Conservation (phyloP, 495 filamentous ascomycete species). For the Aspergillus incahuasiensis region DNA sequence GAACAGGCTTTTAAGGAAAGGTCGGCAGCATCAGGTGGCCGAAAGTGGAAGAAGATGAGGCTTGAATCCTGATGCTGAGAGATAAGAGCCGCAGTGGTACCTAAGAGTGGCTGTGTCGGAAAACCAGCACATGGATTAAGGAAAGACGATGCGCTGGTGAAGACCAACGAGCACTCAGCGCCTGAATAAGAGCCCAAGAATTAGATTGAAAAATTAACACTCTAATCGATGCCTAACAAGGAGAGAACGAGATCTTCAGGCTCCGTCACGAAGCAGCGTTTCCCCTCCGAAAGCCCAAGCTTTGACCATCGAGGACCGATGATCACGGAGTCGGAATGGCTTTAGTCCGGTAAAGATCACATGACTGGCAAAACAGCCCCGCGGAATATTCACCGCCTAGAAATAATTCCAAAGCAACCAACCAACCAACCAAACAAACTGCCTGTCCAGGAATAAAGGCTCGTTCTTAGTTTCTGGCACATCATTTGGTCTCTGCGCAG, state of each 20-base stretch:
- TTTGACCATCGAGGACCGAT: constrained; percentile 14
- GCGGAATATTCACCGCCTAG: constrained; percentile 25
- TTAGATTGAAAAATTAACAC: neutral
- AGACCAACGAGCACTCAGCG: neutral
- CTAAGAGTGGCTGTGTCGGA: neutral
- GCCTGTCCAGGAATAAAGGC: constrained; percentile 27
- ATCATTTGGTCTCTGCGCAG: constrained; percentile 1
- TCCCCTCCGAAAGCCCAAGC: constrained; percentile 17
- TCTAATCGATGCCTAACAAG: neutral
- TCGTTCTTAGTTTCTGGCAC: constrained; percentile 11
- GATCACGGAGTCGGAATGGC: constrained; percentile 21
- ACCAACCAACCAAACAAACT: constrained; percentile 32
- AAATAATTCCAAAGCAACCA: constrained; percentile 20
- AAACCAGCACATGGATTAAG: neutral
- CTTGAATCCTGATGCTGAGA: constrained; percentile 8
- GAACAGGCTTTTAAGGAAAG: constrained; percentile 5
- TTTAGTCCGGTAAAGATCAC: constrained; percentile 17
- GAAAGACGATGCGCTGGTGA: neutral
- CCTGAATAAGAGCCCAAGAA: neutral
- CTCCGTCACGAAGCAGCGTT: constrained; percentile 18
- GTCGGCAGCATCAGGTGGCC: constrained; percentile 9
- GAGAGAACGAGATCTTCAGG: constrained; percentile 10
- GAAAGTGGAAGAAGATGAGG: constrained; percentile 11
- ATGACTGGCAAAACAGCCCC: constrained; percentile 29
- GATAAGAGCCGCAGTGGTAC: neutral